Evolutionary conservation across 441 rosid species (phyloP).

Genomic region (Croton laevigatus): DNA sequence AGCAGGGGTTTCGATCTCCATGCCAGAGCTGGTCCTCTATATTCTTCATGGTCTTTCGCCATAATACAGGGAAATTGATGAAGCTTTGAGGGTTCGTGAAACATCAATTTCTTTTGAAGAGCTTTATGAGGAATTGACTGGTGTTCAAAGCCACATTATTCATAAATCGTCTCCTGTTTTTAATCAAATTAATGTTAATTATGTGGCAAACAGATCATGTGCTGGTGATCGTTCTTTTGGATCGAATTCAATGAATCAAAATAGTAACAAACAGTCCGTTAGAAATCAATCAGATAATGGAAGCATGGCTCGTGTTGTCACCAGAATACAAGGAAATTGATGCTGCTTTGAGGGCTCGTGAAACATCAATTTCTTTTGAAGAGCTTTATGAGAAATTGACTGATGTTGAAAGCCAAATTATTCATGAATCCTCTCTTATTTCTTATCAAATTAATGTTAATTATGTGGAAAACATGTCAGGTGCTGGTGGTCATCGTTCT

Average conservation of each 20-base stretch:
- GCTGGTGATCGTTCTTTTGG: background rate
- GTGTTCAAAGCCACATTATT: background rate
- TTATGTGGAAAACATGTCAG: background rate
- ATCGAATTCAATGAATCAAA: background rate
- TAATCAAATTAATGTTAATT: background rate
- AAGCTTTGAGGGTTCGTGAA: background rate
- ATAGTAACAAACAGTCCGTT: no score
- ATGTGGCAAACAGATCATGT: background rate
- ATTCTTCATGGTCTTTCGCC: no score
- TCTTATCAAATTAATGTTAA: background rate
- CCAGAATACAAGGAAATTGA: background rate
- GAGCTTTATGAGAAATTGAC: background rate
- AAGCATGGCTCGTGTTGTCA: background rate
- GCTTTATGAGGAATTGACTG: background rate
- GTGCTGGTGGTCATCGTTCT: background rate
- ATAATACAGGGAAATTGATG: background rate
- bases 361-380: background rate
- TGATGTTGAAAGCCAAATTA: background rate
- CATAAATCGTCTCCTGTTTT: background rate
- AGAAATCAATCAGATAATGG: background rate
- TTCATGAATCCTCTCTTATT: background rate
- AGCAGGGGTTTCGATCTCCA: no score
- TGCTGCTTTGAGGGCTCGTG: background rate
- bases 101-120: background rate
- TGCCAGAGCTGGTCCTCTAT: no score